Evolutionary conservation across 192 early-diverging fungal genomes (phyloP), one percentile per base, ranked within the genome.

Genomic region (Podila minutissima): DNA sequence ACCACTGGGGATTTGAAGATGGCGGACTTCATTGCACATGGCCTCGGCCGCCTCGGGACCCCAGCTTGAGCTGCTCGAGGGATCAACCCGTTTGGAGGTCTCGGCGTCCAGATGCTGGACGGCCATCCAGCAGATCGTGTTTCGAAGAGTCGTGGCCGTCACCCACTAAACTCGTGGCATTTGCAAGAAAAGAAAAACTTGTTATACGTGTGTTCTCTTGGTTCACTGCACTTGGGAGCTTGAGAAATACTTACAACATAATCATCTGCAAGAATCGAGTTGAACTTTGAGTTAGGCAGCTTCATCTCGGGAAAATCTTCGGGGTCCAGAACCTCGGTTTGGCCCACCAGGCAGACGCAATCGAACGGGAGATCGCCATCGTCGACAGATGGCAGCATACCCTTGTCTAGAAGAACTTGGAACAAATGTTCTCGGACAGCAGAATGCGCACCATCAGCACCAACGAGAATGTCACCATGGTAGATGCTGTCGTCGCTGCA

Each of bases 41-140:
- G 63, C 46, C 5, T 64, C 63, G 17, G 41, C 63, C 13, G 63
- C 63, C 63, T 64, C 63, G 5, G 63, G 41, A 17, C 63, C 63
- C 63, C 63, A 64, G 26, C 38, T 20, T 49, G 63, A 64, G 2
- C 26, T 20, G 4, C 6, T 1, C n/a, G 9, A 46, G 35, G 37
- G 22, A 26, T 64, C 41, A 7, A 26, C 28, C 4, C 2, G 0
- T 5, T 26, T 29, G 22, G 24, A 13, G 4, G 37, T 48, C 22
- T 11, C 12, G 3, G 13, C 26, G 6, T 49, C 8, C 5, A 64
- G 8, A 17, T 41, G 38, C 35, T 4, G n/a, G 26, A 48, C 17
- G 7, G n/a, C 24, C 9, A 46, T 46, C 63, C 63, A 64, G 28
- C 63, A 64, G 11, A 64, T 28, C 4, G 38, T 49, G 28, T 37